These are phyloP conservation scores for Lunularia cruciata DNA, from an alignment of 225 moss, liverwort and hornwort species.

Conservation along the genomic window DNA sequence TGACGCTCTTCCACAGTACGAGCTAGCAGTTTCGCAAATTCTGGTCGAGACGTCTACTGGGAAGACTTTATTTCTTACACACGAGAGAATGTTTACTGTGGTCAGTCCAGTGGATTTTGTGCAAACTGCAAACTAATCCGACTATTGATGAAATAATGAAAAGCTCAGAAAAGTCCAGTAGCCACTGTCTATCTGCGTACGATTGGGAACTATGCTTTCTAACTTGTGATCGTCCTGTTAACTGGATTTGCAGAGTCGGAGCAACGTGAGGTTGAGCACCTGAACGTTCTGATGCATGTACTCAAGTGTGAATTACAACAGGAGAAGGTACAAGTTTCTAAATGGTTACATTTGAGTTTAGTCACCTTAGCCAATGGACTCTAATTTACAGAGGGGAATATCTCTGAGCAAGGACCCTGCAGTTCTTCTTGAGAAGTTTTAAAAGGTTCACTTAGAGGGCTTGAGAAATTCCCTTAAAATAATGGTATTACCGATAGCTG, in stretches of 20 bases:
- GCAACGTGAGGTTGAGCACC: slow-evolving; percentile 26
- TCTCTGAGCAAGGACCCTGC: no score
- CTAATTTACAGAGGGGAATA: no score
- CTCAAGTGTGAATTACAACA: slow-evolving; percentile 32
- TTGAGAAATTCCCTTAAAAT: neutral
- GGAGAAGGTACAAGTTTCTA: slow-evolving; percentile 27
- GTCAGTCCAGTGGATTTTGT: no score
- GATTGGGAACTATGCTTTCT: no score
- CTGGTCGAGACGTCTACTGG: neutral
- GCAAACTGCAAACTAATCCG: neutral
- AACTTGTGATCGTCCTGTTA: neutral
- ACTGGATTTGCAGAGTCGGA: slow-evolving; percentile 33
- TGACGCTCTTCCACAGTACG: neutral
- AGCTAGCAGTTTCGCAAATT: neutral
- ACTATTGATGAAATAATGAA: neutral
- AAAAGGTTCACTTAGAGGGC: neutral
- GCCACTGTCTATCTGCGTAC: no score
- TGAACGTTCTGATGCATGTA: slow-evolving; percentile 19
- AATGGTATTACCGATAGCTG: no score
- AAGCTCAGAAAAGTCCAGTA: no score
- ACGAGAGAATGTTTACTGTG: neutral
- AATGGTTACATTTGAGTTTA: neutral
- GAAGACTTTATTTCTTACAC: no score
- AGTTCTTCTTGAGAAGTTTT: no score
- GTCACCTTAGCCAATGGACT: neutral